Base-by-base conservation (phyloP, 176 grass and related monocot genomes). In the Oryza meyeriana region DNA sequence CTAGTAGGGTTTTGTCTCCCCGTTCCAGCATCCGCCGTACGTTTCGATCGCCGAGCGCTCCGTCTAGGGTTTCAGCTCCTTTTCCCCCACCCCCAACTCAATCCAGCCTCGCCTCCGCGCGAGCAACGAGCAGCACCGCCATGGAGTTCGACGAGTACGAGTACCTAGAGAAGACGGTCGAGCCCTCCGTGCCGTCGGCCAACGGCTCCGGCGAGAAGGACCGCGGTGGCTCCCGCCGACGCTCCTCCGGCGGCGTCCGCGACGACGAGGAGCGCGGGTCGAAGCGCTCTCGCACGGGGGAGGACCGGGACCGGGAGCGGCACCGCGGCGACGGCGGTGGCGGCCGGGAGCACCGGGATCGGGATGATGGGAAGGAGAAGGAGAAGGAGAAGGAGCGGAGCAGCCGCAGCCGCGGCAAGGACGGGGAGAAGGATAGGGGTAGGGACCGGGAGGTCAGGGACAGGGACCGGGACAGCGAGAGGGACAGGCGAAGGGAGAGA, bases 91-190 rank as follows among this genome's bases (percentile, higher is more conserved):
- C 35, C 35, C 6, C 35, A 36, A 42, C 1, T 4, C 40, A 50
- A 50, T 50, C 16, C 47, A 50, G 47, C 1, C 40, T 8, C 6
- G 12, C 4, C 14, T 48, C 45, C 52, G 42, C 64, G 11, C 87
- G 4, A 74, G 39, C 67, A 17, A 32, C 26, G 28, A 64, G 12
- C 22, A 10, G 17, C 72, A 65, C 52, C 40, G 64, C 81, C 66
- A 95, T 95, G 95, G 92, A 98, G 12, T 98, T 98, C 73, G 95
- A 98, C 64, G 95, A 98, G 79, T 98, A 98, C 82, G 95, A 98
- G 28, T 98, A 98, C 85, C 74, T 98, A 48, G 95, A 98, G 67
- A 98, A 95, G 88, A 76, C 88, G 33, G 95, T 98, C 12, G 95
- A 95, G 72, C 85, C 88, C 27, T 57, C 89, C 10, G 77, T 74